A percentile compares a stretch with the other conserved stretches of the same genome.
Conservation (phyloP, 371 early-diverging fungal species). For the Phascolomyces articulosus region DNA sequence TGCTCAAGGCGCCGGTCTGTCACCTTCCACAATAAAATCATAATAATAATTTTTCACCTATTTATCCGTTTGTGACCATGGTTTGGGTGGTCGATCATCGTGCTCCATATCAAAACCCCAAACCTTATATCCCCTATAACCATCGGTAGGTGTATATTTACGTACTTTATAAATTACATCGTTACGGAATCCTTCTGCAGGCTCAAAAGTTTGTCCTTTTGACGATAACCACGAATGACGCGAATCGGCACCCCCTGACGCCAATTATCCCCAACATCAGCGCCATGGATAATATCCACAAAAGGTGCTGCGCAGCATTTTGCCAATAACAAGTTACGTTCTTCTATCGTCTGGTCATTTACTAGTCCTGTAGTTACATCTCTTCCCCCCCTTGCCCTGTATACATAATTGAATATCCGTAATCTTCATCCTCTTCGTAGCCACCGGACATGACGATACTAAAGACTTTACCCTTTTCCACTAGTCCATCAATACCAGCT, state of each 20-base stretch:
- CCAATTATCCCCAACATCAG: slow-evolving; percentile 83
- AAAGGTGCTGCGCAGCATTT: slow-evolving; percentile 1
- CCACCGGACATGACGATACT: slow-evolving; percentile 53
- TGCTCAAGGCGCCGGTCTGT: too few relatives aligned
- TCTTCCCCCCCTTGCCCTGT: slow-evolving; percentile 64
- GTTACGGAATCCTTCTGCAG: slow-evolving; percentile 58
- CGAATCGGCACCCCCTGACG: slow-evolving; percentile 74
- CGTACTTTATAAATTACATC: slow-evolving; percentile 72
- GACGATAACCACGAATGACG: background rate
- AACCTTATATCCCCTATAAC: slow-evolving; percentile 33
- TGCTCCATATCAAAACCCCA: slow-evolving; percentile 64
- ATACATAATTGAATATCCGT: slow-evolving; percentile 58
- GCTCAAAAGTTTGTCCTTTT: slow-evolving; percentile 5
- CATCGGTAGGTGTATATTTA: slow-evolving; percentile 61
- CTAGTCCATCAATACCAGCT: slow-evolving; percentile 13
- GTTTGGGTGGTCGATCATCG: slow-evolving; percentile 65
- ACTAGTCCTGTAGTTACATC: slow-evolving; percentile 16
- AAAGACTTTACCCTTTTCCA: background rate
- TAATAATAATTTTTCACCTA: too few relatives aligned
- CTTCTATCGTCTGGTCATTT: slow-evolving; percentile 5
- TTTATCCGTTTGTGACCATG: slow-evolving; percentile 58
- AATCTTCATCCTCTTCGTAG: slow-evolving; percentile 58
- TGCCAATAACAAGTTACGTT: slow-evolving; percentile 6
- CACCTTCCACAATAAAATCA: too few relatives aligned
- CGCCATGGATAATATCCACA: slow-evolving; percentile 60